These are phyloP conservation scores for Pinguiococcus pyrenoidosus DNA, from an alignment of 108 stramenopile genomes.

Conservation along the genomic window DNA sequence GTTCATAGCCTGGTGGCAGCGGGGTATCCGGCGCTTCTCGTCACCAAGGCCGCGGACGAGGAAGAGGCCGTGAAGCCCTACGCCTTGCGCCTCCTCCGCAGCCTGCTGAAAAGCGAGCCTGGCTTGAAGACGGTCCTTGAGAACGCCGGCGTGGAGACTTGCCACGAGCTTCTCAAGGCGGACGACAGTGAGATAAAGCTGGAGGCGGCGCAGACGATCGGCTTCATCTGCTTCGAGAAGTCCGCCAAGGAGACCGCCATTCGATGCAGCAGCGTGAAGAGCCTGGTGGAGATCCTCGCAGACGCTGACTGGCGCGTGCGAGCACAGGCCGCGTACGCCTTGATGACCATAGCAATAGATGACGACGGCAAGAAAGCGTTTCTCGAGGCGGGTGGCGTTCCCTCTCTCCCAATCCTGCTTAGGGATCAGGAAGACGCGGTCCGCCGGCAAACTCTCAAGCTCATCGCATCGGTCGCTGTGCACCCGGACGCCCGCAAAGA, in stretches of 20 bases:
- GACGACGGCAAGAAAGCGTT: conserved; percentile 25
- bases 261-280: conserved; percentile 8
- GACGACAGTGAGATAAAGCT: conserved; percentile 2
- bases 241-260: conserved; percentile 16
- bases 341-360: conserved; percentile 29
- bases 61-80: conserved; percentile 9
- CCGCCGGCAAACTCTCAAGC: conserved; percentile 26
- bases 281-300: conserved; percentile 6
- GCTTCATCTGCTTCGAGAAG: conserved; percentile 22
- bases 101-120: not conserved
- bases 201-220: conserved; percentile 20
- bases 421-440: conserved; percentile 10
- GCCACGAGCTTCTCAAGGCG: conserved; percentile 5
- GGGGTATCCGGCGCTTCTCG: conserved; percentile 8
- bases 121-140: conserved; percentile 13
- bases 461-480: conserved; percentile 23
- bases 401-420: conserved; percentile 10
- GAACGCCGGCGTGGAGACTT: conserved; percentile 5
- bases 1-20: not conserved
- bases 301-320: not conserved
- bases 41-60: conserved; percentile 5
- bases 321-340: conserved; percentile 10
- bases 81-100: conserved; percentile 11
- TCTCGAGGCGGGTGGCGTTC: conserved; percentile 4
- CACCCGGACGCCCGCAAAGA: too few species aligned